Evolutionary conservation across 106 monocot genomes (phyloP).

Genomic region (Iris macrosiphon): DNA sequence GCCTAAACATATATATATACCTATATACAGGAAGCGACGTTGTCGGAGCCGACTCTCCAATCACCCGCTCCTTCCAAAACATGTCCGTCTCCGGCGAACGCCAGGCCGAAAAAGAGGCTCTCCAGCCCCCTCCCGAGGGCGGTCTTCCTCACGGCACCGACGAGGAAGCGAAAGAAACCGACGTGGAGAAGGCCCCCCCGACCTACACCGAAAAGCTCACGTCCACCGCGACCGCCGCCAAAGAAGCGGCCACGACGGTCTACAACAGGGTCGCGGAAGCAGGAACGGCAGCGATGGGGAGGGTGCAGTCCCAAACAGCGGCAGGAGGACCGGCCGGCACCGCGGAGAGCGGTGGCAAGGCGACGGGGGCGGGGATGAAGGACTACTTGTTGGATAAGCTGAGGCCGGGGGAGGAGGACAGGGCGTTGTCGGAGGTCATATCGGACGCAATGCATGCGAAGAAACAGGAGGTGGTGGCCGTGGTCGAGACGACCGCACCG

Average conservation of each 20-base stretch:
- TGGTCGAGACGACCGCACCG: not conserved
- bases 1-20: no score
- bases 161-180: not conserved
- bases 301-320: conserved; percentile 2
- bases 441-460: conserved; percentile 24
- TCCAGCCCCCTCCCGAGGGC: no score
- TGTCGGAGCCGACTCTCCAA: conserved; percentile 10
- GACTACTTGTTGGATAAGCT: conserved; percentile 42
- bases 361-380: conserved; percentile 20
- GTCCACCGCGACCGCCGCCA: conserved; percentile 5
- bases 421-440: conserved; percentile 41
- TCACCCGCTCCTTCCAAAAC: conserved; percentile 23
- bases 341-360: not conserved
- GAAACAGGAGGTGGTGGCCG: conserved; percentile 8
- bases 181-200: not conserved
- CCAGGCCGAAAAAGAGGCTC: not conserved
- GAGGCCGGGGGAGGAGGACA: conserved; percentile 48
- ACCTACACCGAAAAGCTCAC: conserved; percentile 24
- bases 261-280: conserved; percentile 30
- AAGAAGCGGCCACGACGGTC: conserved; percentile 11
- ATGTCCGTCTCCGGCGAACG: conserved; percentile 25
- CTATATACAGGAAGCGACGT: conserved; percentile 32
- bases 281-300: conserved; percentile 11
- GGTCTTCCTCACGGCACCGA: no score
- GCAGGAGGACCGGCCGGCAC: not conserved